phyloP scores from a whole-genome alignment of 2,329 filamentous ascomycete species.

The Pyrenophora tritici-repentis region DNA sequence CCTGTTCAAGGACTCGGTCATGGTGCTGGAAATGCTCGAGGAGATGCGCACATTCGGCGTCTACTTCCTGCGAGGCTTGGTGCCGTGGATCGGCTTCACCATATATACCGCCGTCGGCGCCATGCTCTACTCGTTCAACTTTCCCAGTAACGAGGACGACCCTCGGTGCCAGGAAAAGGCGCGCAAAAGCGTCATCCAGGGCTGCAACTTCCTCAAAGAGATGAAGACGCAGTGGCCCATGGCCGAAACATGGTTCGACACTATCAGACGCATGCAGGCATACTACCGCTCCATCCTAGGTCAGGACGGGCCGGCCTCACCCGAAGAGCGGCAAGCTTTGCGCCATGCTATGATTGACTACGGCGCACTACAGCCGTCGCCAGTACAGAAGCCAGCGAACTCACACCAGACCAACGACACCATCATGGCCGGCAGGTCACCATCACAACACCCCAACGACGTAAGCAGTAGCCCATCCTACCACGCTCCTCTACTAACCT shows the following conservation, averaged over 20 bases:
- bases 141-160: constrained; percentile 45
- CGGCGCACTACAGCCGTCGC: constrained; percentile 47
- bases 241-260: constrained; percentile 50
- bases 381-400: constrained; percentile 44
- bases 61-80: constrained; percentile 47
- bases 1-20: constrained; percentile 44
- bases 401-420: constrained; percentile 21
- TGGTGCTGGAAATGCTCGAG: constrained; percentile 49
- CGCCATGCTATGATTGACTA: constrained; percentile 49
- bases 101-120: constrained; percentile 50
- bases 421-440: constrained; percentile 12
- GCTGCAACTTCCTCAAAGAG: constrained; percentile 47
- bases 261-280: constrained; percentile 50
- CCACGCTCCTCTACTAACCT: neutral
- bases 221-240: constrained; percentile 51
- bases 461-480: neutral
- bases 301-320: constrained; percentile 43
- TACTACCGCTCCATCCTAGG: constrained; percentile 46
- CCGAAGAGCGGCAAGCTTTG: constrained; percentile 45
- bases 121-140: constrained; percentile 49
- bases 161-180: constrained; percentile 40
- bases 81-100: constrained; percentile 51
- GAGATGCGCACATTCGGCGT: constrained; percentile 50
- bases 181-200: constrained; percentile 42
- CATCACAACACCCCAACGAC: constrained; percentile 7